A percentile compares a stretch with the other conserved stretches of the same genome.
Evolutionary conservation across 345 rosid species (phyloP).

Genomic region (Bruguiera gymnorhiza): DNA sequence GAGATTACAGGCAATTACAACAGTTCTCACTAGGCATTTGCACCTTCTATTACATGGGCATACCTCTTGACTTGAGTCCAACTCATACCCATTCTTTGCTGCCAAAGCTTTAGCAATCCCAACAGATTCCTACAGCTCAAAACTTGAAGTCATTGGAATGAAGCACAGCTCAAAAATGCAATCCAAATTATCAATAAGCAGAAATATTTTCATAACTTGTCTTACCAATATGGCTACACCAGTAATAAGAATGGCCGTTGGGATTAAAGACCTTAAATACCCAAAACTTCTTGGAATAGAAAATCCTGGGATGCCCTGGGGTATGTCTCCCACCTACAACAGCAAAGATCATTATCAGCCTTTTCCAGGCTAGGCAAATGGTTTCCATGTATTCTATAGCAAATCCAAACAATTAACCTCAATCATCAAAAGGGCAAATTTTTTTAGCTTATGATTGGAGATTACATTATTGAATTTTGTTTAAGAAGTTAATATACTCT

Average conservation of each 20-base stretch:
- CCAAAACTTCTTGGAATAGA: constrained; percentile 72
- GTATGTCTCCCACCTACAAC: constrained; percentile 90
- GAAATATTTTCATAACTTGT: constrained; percentile 14
- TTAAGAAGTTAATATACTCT: constrained; percentile 22
- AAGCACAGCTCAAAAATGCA: constrained; percentile 14
- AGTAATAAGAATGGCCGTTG: constrained; percentile 90
- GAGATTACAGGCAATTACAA: background rate
- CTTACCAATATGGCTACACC: constrained; percentile 99
- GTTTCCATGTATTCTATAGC: background rate
- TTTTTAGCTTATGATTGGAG: background rate
- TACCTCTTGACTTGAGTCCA: constrained; percentile 98
- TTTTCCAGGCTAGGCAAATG: background rate
- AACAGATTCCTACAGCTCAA: constrained; percentile 79
- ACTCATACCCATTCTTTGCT: constrained; percentile 91
- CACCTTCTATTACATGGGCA: constrained; percentile 6
- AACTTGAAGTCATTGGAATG: background rate
- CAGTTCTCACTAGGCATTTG: background rate
- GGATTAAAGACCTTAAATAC: constrained; percentile 66
- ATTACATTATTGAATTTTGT: background rate
- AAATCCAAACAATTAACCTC: background rate
- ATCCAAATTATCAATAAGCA: constrained; percentile 5
- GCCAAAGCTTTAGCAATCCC: constrained; percentile 99
- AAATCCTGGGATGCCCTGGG: constrained; percentile 91
- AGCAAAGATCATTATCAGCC: constrained; percentile 23
- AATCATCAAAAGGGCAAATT: background rate